phyloP scores from a whole-genome alignment of 257 asterid genomes.

The Capsicum chinense region DNA sequence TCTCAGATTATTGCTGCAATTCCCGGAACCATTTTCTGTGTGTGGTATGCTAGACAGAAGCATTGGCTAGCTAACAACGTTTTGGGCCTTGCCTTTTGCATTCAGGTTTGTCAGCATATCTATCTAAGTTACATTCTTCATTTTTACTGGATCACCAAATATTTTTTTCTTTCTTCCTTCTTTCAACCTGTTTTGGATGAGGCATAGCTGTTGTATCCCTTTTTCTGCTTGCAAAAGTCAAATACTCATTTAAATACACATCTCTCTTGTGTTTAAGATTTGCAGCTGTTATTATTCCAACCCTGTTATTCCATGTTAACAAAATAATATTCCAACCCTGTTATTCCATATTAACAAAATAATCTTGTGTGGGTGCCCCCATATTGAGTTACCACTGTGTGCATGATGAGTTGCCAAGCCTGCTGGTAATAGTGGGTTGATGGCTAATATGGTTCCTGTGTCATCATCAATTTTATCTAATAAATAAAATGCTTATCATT shows the following conservation, averaged over 20 bases:
- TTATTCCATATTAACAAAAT: not conserved
- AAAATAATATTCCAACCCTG: not conserved
- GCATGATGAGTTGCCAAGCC: not conserved
- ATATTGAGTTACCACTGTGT: not conserved
- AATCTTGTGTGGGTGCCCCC: not conserved
- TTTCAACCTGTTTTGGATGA: not conserved
- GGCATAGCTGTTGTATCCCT: not conserved
- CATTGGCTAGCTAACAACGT: conserved; percentile 98
- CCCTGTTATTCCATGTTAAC: not conserved
- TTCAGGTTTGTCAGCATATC: conserved; percentile 63
- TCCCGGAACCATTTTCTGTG: conserved; percentile 96
- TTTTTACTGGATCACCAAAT: not conserved
- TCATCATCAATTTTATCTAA: not conserved
- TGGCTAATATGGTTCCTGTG: not conserved
- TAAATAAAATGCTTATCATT: not conserved
- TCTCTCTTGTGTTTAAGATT: not conserved
- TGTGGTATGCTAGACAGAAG: conserved; percentile 93
- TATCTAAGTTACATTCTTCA: not conserved
- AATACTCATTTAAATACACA: not conserved
- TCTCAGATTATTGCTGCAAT: conserved; percentile 84
- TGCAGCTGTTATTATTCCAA: not conserved
- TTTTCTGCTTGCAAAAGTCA: conserved; percentile 5
- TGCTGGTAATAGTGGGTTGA: not conserved
- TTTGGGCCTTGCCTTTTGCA: conserved; percentile 94
- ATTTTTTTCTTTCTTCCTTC: not conserved